These are phyloP conservation scores for Elongisporangium prolatum DNA, from an alignment of 352 stramenopile genomes.

Conservation along the genomic window DNA sequence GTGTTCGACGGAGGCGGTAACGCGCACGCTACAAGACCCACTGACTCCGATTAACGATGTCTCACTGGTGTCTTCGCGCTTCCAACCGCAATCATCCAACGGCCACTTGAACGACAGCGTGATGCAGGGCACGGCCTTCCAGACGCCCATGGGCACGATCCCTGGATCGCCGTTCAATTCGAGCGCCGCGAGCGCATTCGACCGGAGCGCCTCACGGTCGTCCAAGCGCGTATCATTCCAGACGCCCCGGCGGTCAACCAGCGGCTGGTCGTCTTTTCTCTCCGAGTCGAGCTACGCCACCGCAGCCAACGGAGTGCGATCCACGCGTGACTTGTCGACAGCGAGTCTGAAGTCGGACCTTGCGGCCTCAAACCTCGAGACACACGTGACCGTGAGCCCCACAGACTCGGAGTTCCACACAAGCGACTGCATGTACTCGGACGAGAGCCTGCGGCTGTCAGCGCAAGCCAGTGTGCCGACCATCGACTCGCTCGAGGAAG, in stretches of 20 bases:
- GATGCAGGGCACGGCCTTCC: not conserved
- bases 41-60: conserved; percentile 35
- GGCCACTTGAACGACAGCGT: not conserved
- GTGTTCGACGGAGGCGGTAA: conserved; percentile 7
- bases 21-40: conserved; percentile 15
- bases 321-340: not conserved
- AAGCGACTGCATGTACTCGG: not conserved
- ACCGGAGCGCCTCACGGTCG: not conserved
- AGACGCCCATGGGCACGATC: not conserved
- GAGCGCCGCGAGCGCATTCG: conserved; percentile 2
- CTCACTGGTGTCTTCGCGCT: conserved; percentile 12
- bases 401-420: not conserved
- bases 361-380: not conserved
- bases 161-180: conserved; percentile 2
- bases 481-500: not conserved
- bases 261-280: conserved; percentile 5
- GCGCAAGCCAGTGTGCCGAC: not conserved
- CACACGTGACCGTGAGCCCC: not conserved
- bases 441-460: not conserved
- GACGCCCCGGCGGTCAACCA: conserved; percentile 11
- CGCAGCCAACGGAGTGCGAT: not conserved
- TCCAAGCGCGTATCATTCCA: not conserved
- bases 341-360: not conserved
- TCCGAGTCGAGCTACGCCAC: conserved; percentile 1
- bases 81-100: not conserved